phyloP scores from a whole-genome alignment of 106 monocot species.

The Allium cepa region DNA sequence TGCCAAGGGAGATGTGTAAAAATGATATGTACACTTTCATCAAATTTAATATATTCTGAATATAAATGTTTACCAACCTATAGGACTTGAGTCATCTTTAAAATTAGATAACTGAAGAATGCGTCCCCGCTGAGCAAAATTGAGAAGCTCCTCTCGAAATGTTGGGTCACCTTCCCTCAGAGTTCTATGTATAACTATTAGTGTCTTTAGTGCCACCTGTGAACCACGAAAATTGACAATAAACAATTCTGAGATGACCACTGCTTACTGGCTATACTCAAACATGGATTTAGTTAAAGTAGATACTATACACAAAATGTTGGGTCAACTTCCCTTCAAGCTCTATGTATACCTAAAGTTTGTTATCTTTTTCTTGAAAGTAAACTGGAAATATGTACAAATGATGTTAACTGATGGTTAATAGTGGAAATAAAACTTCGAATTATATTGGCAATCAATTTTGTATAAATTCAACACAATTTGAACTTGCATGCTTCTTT shows the following conservation, averaged over 20 bases:
- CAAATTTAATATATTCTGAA: too few species aligned
- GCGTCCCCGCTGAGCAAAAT: conserved; percentile 52
- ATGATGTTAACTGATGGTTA: too few species aligned
- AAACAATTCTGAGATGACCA: neutral
- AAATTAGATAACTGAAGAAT: conserved; percentile 84
- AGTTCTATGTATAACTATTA: conserved; percentile 85
- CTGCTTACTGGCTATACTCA: neutral
- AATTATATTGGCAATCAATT: too few species aligned
- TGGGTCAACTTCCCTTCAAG: too few species aligned
- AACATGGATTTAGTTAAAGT: neutral
- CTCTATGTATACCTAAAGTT: too few species aligned
- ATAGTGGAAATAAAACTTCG: too few species aligned
- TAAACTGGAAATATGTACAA: too few species aligned
- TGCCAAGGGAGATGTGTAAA: conserved; percentile 10
- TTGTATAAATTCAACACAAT: too few species aligned
- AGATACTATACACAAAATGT: neutral
- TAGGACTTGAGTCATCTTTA: conserved; percentile 92
- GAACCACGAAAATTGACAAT: neutral
- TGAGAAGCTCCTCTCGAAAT: conserved; percentile 89
- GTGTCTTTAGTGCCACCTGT: conserved; percentile 87
- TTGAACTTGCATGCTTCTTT: too few species aligned
- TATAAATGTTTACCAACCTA: conserved; percentile 33
- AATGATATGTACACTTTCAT: too few species aligned
- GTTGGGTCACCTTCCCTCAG: conserved; percentile 94
- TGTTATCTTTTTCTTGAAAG: too few species aligned